phyloP scores from a whole-genome alignment of 1,139 yeast species.

The Scheffersomyces lignicola region DNA sequence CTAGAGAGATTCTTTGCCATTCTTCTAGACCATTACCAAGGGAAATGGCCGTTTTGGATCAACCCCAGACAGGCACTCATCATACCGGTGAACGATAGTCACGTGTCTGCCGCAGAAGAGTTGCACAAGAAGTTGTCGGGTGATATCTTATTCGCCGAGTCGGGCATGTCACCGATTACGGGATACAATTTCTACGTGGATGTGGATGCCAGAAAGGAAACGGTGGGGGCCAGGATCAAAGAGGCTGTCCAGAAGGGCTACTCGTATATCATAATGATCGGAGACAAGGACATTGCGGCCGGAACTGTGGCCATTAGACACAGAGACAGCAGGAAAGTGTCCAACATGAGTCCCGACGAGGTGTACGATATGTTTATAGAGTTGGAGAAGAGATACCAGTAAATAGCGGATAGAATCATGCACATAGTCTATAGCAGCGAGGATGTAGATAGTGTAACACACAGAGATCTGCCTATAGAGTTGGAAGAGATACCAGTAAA shows the following conservation, averaged over 20 bases:
- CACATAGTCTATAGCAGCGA: conserved; percentile 11
- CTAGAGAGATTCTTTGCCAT: conserved; percentile 91
- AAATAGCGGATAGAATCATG: conserved; percentile 8
- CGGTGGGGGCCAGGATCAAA: conserved; percentile 78
- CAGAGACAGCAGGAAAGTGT: conserved; percentile 53
- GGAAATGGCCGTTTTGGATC: conserved; percentile 98
- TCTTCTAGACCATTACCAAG: conserved; percentile 84
- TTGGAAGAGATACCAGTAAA: conserved; percentile 44
- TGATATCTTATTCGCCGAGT: conserved; percentile 29
- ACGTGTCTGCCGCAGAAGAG: conserved; percentile 53
- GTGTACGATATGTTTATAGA: conserved; percentile 49
- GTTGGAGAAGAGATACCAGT: conserved; percentile 48
- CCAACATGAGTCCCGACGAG: conserved; percentile 45
- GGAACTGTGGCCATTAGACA: conserved; percentile 66
- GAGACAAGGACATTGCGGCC: conserved; percentile 75
- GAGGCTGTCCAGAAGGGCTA: conserved; percentile 78
- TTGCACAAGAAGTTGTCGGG: conserved; percentile 54
- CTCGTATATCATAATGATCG: conserved; percentile 78
- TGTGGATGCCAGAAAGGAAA: conserved; percentile 69
- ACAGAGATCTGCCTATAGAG: conserved; percentile 45
- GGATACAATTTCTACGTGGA: conserved; percentile 73
- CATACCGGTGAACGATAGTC: conserved; percentile 72
- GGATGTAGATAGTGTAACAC: too few relatives aligned
- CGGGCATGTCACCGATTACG: conserved; percentile 48
- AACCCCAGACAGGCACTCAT: conserved; percentile 92